phyloP scores from a whole-genome alignment of 768 basidiomycete species.

The Mycena indigotica region DNA sequence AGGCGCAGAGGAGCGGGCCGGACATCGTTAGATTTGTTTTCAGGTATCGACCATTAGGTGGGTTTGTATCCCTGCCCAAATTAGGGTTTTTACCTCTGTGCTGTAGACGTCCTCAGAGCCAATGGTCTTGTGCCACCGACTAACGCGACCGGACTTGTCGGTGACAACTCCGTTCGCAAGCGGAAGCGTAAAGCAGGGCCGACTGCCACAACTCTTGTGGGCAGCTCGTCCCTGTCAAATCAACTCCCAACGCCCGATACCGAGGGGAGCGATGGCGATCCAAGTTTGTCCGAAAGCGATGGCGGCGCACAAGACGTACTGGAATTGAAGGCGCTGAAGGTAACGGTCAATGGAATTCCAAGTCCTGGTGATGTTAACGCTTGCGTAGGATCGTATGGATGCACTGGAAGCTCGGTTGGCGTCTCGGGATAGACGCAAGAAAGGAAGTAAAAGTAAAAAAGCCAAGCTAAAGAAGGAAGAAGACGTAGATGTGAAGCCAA shows the following conservation, averaged over 20 bases:
- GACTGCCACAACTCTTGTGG: too few relatives aligned
- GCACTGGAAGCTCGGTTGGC: background rate
- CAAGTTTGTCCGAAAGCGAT: too few relatives aligned
- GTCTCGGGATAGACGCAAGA: background rate
- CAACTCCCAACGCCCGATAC: too few relatives aligned
- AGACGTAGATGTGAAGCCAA: background rate
- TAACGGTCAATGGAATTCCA: too few relatives aligned
- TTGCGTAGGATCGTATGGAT: background rate
- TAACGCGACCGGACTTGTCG: conserved; percentile 2
- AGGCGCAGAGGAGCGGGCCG: background rate
- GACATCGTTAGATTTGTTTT: conserved; percentile 16
- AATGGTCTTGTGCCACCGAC: conserved; percentile 8
- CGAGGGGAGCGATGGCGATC: too few relatives aligned
- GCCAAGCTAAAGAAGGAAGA: background rate
- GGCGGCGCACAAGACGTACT: background rate
- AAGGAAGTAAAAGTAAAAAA: background rate
- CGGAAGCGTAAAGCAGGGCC: background rate
- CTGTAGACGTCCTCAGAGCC: conserved; percentile 15
- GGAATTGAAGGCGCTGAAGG: background rate
- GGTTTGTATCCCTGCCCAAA: background rate
- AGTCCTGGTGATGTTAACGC: too few relatives aligned
- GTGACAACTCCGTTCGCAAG: background rate
- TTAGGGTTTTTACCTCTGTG: too few relatives aligned
- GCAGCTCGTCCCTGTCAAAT: too few relatives aligned
- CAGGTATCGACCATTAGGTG: conserved; percentile 18